phyloP scores from a whole-genome alignment of 345 rosid species.

The Syzygium jambos region DNA sequence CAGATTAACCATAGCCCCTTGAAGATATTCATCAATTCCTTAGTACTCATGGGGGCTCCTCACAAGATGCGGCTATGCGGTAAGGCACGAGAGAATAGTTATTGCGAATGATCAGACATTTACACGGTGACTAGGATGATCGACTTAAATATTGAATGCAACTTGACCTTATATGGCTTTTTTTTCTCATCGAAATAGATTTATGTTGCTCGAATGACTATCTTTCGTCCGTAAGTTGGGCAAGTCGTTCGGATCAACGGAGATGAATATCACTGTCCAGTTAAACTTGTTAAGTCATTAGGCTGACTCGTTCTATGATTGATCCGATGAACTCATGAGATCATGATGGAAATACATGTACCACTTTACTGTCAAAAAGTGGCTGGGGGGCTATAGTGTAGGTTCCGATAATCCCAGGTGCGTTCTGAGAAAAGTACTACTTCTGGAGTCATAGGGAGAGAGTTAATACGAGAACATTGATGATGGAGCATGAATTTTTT shows the following conservation, averaged over 20 bases:
- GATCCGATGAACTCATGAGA: not conserved
- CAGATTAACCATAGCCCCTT: not conserved
- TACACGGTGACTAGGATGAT: not conserved
- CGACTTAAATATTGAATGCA: not conserved
- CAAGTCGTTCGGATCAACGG: not conserved
- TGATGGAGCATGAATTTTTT: not conserved
- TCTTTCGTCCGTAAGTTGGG: not conserved
- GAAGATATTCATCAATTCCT: not conserved
- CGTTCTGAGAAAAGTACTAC: not conserved
- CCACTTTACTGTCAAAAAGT: not conserved
- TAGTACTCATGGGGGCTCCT: not conserved
- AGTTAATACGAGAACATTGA: not conserved
- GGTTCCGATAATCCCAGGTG: not conserved
- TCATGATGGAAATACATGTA: not conserved
- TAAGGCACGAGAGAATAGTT: not conserved
- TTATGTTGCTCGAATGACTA: not conserved
- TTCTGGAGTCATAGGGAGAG: not conserved
- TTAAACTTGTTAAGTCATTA: not conserved
- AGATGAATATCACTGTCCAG: not conserved
- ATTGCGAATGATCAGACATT: not conserved
- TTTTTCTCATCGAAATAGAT: not conserved
- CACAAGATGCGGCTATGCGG: too few relatives aligned
- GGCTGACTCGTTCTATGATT: not conserved
- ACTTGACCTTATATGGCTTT: not conserved
- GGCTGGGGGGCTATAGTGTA: not conserved